phyloP scores from a whole-genome alignment of 352 stramenopile genomes.

The Pilasporangium apinafurcum region DNA sequence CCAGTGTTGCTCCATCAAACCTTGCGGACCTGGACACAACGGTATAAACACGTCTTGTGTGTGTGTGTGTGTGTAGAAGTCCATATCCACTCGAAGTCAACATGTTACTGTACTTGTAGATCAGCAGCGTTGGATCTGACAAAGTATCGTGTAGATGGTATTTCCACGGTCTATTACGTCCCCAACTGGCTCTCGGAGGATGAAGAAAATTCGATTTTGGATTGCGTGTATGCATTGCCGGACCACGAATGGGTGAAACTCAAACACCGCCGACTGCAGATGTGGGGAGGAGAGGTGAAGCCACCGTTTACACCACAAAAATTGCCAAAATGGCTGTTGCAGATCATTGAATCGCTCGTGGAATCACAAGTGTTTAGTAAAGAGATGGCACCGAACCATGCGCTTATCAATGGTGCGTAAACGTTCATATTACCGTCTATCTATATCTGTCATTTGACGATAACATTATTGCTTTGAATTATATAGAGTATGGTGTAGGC shows the following conservation, averaged over 20 bases:
- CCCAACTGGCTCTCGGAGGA: slow-evolving; percentile 53
- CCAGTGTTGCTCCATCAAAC: too few species aligned
- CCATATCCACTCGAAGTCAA: not conserved
- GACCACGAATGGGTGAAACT: slow-evolving; percentile 50
- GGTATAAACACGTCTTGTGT: slow-evolving; percentile 10
- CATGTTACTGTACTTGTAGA: not conserved
- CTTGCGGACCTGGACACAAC: slow-evolving; percentile 21
- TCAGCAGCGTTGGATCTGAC: slow-evolving; percentile 26
- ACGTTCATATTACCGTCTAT: not conserved
- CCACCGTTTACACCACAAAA: slow-evolving; percentile 28
- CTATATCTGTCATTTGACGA: too few species aligned
- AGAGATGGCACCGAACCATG: slow-evolving; percentile 50
- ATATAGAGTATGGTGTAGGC: slow-evolving; percentile 49
- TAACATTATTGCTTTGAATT: too few species aligned
- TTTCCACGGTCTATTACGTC: slow-evolving; percentile 50
- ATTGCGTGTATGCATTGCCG: slow-evolving; percentile 42
- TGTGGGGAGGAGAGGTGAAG: slow-evolving; percentile 64
- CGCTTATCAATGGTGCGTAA: slow-evolving; percentile 60
- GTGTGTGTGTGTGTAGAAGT: not conserved
- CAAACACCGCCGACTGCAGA: slow-evolving; percentile 58
- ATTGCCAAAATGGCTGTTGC: slow-evolving; percentile 44
- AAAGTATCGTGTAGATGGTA: slow-evolving; percentile 20
- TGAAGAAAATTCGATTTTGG: slow-evolving; percentile 50
- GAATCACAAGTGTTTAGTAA: slow-evolving; percentile 40
- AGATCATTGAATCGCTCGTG: slow-evolving; percentile 44